Evolutionary conservation across 2,329 filamentous ascomycete genomes (phyloP).

Genomic region (Balansia obtecta): DNA sequence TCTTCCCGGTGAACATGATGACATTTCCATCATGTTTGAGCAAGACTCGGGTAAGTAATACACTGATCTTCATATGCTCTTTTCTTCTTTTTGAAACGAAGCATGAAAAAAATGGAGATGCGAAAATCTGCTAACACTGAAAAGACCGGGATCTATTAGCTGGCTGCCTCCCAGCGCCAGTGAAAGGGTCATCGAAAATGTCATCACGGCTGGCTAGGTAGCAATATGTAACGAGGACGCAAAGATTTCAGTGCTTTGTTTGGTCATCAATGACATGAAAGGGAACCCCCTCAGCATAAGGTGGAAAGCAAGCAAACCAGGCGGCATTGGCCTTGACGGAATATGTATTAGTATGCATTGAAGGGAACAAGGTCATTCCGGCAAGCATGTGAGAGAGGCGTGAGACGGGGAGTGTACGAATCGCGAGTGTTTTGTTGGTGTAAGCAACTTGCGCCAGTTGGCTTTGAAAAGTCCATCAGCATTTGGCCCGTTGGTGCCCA

Average conservation of each 20-base stretch:
- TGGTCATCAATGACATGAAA: no score
- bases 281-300: neutral
- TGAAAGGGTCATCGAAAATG: slow-evolving; percentile 32
- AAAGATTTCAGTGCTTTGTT: neutral
- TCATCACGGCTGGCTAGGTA: slow-evolving; percentile 16
- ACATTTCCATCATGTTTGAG: slow-evolving; percentile 78
- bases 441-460: neutral
- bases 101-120: neutral
- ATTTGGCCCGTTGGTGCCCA: neutral
- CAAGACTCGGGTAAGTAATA: slow-evolving; percentile 52
- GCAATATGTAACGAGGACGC: neutral
- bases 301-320: neutral
- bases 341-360: neutral
- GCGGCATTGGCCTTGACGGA: neutral
- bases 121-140: neutral
- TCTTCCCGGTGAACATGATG: slow-evolving; percentile 84
- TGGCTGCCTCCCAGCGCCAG: slow-evolving; percentile 40
- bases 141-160: slow-evolving; percentile 42
- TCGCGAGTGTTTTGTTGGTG: neutral
- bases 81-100: neutral
- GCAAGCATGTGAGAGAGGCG: neutral
- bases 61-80: slow-evolving; percentile 14
- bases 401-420: neutral
- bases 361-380: neutral
- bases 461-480: slow-evolving; percentile 1